Base-by-base conservation (phyloP, 23 red algal genomes). In the Gracilaria domingensis region DNA sequence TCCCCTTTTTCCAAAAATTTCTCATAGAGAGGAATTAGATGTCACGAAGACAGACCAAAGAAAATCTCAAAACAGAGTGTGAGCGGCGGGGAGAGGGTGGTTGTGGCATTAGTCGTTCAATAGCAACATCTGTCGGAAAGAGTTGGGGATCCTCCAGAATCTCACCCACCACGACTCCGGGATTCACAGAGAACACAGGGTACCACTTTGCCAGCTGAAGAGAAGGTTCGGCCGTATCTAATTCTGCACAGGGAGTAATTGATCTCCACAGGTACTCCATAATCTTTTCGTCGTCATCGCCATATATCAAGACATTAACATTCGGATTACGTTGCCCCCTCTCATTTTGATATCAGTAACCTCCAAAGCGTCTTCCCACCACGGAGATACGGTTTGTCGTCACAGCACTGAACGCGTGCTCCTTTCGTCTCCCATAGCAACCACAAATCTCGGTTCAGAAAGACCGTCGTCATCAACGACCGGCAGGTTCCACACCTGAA, bases 81-180 rank as follows among this genome's bases (percentile, higher is more conserved):
- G 86, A 80, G 32, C 88, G 67, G 20, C 29, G 21, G 1, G 90
- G 76, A 35, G 78, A 51, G 35, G 78, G 54, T 50, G 91, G 54
- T 25, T 81, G 56, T 12, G 53, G 88, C 79, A 92, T 84, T 23
- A 79, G 89, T 2, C 66, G 78, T 20, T 83, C 84, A 32, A 93
- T 40, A 50, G 89, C 94, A 33, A 81, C 45, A 32, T 92, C 51
- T 20, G 84, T 66, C 4, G 85, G 67, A 61, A 96, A 85, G 30
- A 98, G 75, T 73, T 98, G 96, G 72, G 95, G 95, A 65, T 98
- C 96, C 0, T 91, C 96, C 9, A 98, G 84, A 53, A 98, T 87
- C 78, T 98, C 92, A 20, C 96, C 96, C 35, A 91, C 86, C 12
- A 84, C 54, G 17, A 92, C 82, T 12, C 93, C 92, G 8, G 96